phyloP scores from a whole-genome alignment of 306 rosid species.

The Clitoria ternatea region DNA sequence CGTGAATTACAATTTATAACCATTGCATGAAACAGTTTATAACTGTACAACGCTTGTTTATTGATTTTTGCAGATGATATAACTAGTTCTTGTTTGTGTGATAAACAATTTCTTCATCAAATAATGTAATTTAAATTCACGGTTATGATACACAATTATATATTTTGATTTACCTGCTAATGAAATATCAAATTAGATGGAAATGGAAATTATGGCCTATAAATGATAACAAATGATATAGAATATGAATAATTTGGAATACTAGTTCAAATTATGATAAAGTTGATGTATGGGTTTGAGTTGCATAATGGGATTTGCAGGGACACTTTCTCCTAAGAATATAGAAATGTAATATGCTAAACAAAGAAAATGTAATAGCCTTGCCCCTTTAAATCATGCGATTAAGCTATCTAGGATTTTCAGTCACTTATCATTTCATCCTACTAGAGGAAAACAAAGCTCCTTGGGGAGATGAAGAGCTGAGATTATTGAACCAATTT shows the following conservation, averaged over 20 bases:
- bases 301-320: neutral
- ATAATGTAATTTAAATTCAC: neutral
- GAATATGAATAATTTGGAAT: neutral
- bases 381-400: neutral
- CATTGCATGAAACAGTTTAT: slow-evolving; percentile 3
- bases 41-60: neutral
- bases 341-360: neutral
- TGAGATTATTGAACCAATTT: neutral
- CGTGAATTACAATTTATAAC: slow-evolving; percentile 10
- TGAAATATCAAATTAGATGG: neutral
- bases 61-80: neutral
- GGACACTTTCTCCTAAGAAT: neutral
- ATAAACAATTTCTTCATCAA: slow-evolving; percentile 5
- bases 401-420: slow-evolving; percentile 9
- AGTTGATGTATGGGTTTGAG: neutral
- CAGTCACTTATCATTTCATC: neutral
- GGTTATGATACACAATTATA: neutral
- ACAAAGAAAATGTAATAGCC: neutral
- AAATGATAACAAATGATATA: neutral
- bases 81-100: neutral
- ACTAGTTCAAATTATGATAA: neutral
- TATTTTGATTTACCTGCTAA: neutral
- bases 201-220: neutral
- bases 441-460: neutral
- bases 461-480: neutral